Conservation (phyloP, 805 yeast species). For the Candida oleophila region DNA sequence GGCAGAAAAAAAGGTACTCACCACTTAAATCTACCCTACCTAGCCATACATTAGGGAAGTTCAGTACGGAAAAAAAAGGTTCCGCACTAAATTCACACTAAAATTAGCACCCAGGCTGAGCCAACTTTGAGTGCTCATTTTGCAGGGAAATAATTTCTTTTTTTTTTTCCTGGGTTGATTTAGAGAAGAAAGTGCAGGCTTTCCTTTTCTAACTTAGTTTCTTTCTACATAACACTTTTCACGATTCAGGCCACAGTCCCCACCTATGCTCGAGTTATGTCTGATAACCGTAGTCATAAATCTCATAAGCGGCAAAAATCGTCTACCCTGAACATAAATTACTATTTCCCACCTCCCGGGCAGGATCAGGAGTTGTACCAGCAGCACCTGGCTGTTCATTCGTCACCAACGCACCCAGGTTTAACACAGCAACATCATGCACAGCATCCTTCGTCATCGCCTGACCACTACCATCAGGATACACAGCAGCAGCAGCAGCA, state of each 20-base stretch:
- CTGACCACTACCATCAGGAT: conserved; percentile 8
- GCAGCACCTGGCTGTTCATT: conserved; percentile 4
- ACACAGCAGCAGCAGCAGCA: conserved; percentile 7
- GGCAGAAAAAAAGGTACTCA: too few species aligned
- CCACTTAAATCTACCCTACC: too few species aligned
- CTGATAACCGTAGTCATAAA: conserved; percentile 17
- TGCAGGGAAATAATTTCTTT: too few species aligned
- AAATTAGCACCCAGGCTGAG: too few species aligned
- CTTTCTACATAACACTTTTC: background rate
- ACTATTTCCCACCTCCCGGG: conserved; percentile 19
- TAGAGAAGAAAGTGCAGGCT: too few species aligned
- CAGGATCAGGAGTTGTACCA: conserved; percentile 7
- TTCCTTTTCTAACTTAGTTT: background rate
- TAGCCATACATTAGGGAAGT: background rate
- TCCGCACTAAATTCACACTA: too few species aligned
- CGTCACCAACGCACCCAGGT: conserved; percentile 6
- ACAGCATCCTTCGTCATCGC: conserved; percentile 6
- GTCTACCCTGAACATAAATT: conserved; percentile 29
- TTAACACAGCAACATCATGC: conserved; percentile 5
- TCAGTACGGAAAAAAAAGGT: background rate
- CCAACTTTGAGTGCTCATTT: too few species aligned
- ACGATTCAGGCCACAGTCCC: conserved; percentile 3
- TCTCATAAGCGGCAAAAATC: conserved; percentile 40
- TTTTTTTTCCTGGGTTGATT: too few species aligned
- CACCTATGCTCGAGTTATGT: conserved; percentile 11